Evolutionary conservation across 2,329 filamentous ascomycete genomes (phyloP).

Genomic region (Calonectria fujianensis): DNA sequence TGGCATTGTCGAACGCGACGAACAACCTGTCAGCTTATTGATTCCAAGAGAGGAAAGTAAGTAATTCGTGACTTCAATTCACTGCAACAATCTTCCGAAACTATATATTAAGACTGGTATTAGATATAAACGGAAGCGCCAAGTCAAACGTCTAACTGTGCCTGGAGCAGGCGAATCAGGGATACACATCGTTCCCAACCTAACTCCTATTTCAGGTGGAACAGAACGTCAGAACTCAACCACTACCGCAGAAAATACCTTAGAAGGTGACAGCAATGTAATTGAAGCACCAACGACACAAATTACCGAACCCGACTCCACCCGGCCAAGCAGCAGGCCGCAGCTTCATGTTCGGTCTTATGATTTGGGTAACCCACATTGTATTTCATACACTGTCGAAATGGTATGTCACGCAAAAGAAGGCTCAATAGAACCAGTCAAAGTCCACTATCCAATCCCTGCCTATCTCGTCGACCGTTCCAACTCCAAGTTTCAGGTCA

Average conservation of each 20-base stretch:
- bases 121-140: conserved; percentile 13
- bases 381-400: conserved; percentile 48
- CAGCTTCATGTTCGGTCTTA: conserved; percentile 32
- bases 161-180: neutral
- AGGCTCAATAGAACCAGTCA: conserved; percentile 46
- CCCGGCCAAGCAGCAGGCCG: neutral
- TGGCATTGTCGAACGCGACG: conserved; percentile 47
- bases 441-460: conserved; percentile 48
- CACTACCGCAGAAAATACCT: neutral
- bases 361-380: conserved; percentile 43
- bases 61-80: neutral
- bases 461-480: conserved; percentile 44
- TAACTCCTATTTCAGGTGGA: neutral
- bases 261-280: neutral
- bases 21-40: conserved; percentile 46
- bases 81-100: neutral
- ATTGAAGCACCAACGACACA: neutral
- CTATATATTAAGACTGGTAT: neutral
- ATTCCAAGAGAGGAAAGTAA: conserved; percentile 47
- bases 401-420: conserved; percentile 44
- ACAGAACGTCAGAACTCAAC: neutral
- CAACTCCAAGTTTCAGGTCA: conserved; percentile 25
- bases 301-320: neutral
- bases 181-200: neutral
- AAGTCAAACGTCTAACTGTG: neutral